phyloP scores from a whole-genome alignment of 179 eudicot species.

The Silene noctiflora region DNA sequence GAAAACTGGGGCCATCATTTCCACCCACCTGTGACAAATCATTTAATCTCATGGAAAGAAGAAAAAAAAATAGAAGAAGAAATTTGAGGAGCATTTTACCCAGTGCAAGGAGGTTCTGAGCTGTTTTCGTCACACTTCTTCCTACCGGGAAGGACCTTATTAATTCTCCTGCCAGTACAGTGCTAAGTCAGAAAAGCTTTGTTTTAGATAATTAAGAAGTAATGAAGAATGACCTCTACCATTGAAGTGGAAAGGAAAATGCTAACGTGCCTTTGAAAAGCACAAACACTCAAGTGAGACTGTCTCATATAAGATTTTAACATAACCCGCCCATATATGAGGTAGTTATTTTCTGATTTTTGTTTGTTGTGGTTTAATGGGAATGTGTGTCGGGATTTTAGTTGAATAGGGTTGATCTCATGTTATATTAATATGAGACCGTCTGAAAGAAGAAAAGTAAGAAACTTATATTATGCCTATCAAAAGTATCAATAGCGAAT shows the following conservation, averaged over 20 bases:
- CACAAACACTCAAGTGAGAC: no score
- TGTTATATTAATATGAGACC: no score
- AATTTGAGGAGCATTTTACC: constrained; percentile 21
- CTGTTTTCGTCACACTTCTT: constrained; percentile 49
- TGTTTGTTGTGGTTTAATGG: not conserved
- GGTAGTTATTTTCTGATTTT: not conserved
- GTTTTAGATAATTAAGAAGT: no score
- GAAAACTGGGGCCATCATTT: constrained; percentile 84
- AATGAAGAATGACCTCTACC: no score
- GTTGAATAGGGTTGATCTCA: no score
- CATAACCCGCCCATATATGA: not conserved
- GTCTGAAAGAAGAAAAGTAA: no score
- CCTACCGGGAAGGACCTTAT: constrained; percentile 36
- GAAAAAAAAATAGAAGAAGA: not conserved
- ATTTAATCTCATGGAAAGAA: not conserved
- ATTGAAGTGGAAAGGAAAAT: no score
- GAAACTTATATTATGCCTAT: no score
- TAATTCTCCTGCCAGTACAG: constrained; percentile 44
- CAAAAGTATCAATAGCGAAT: no score
- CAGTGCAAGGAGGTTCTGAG: constrained; percentile 63
- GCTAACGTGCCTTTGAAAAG: no score
- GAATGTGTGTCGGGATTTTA: no score
- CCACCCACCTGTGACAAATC: constrained; percentile 46
- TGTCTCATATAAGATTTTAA: not conserved
- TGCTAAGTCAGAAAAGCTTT: constrained; percentile 2